Evolutionary conservation across 2,329 filamentous ascomycete species (phyloP), one percentile per base, ranked within the genome.

Genomic region (Beauveria medogensis): DNA sequence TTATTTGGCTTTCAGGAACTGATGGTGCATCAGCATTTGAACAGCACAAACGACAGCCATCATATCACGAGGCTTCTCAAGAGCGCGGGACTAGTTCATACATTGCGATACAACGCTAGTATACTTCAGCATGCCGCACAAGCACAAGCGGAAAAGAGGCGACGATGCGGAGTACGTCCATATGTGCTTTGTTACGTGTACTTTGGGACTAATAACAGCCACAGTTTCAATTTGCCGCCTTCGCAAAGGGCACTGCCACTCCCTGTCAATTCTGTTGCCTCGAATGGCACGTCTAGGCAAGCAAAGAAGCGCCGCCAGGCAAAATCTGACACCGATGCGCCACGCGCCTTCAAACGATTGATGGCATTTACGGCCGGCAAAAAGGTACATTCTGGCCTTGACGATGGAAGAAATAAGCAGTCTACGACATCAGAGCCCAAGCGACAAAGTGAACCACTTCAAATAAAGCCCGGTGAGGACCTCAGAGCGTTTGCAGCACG

Each of bases 301-400:
- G 51, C 65, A 63, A 83, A 76, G 68, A 79, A 73, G 70, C 64
- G 70, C 61, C 64, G 69, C 55, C 80, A 81, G 77, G 75, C 75
- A 62, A 86, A 62, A 55, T 73, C 72, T 34, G 78, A 82, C 44
- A 87, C 96, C 71, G 94, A 97, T 75, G 92, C 90, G 1, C 94
- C 94, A 0, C 89, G 91, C 66, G 91, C 89, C 1, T 99, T 99
- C 74, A 84, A 85, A 64, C 86, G 92, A 14, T 77, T 97, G 64
- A 94, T 97, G 89, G 85, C 89, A 40, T 83, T 86, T 65, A 83
- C 87, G 46, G 74, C 78, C 18, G 73, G 84, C n/a, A 86, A 85
- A 69, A 82, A 80, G 63, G 73, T 81, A 10, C 80, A 81, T 5
- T 83, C 81, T 10, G 86, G 88, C 7, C 78, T 95, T 9, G 88